Evolutionary conservation across 2,329 filamentous ascomycete species (phyloP).

Genomic region (Epichloe scottii): DNA sequence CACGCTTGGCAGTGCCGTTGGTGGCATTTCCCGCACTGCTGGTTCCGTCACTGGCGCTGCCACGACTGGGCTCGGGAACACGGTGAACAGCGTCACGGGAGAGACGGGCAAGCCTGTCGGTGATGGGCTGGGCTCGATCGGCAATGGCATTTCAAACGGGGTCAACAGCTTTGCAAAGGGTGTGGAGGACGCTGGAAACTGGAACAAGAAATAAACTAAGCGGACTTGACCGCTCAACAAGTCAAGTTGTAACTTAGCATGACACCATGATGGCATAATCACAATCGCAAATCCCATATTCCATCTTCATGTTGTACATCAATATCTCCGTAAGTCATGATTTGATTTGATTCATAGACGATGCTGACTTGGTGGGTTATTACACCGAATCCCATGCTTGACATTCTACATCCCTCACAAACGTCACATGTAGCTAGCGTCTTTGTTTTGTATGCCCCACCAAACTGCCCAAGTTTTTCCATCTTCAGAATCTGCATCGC

Average conservation of each 20-base stretch:
- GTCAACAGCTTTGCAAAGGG: conserved; percentile 36
- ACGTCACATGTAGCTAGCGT: background rate
- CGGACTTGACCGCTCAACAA: background rate
- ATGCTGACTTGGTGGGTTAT: background rate
- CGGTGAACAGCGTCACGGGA: conserved; percentile 40
- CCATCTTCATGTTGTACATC: too few relatives aligned
- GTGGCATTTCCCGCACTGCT: conserved; percentile 27
- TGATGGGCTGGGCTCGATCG: conserved; percentile 39
- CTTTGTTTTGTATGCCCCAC: background rate
- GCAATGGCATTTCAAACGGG: conserved; percentile 40
- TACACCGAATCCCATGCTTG: background rate
- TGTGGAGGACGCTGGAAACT: conserved; percentile 45
- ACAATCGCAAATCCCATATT: too few relatives aligned
- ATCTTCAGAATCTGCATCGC: background rate
- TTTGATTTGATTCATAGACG: background rate
- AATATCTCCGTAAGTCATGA: background rate
- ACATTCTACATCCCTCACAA: too few relatives aligned
- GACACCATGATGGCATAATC: background rate
- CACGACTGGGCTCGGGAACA: conserved; percentile 44
- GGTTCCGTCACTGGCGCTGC: conserved; percentile 36
- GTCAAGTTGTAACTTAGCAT: background rate
- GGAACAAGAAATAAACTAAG: conserved; percentile 27
- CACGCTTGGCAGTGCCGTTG: conserved; percentile 28
- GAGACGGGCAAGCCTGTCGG: conserved; percentile 41
- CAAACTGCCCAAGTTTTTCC: background rate